phyloP scores from a whole-genome alignment of 2,329 filamentous ascomycete species.

The Drechslerella stenobrocha region DNA sequence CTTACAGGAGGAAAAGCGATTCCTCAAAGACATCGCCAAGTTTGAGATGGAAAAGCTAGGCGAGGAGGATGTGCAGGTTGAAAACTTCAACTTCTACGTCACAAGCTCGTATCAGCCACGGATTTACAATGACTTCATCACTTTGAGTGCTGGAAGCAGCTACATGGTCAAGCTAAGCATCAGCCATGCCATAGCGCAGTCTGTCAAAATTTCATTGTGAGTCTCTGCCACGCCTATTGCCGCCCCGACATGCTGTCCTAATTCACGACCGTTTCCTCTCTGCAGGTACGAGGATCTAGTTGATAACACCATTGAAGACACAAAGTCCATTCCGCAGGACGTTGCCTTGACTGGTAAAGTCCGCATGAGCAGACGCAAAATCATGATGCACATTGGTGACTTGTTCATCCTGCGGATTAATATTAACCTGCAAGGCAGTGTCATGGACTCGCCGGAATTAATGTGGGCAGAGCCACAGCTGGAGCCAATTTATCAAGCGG shows the following conservation, averaged over 20 bases:
- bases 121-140: slow-evolving; percentile 99
- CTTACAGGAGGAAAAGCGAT: slow-evolving; percentile 80
- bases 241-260: neutral
- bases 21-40: slow-evolving; percentile 89
- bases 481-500: slow-evolving; percentile 93
- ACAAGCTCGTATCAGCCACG: slow-evolving; percentile 95
- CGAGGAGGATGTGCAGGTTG: slow-evolving; percentile 86
- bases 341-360: slow-evolving; percentile 93
- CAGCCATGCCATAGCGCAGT: slow-evolving; percentile 91
- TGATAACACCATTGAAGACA: slow-evolving; percentile 87
- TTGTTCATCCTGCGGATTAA: slow-evolving; percentile 97
- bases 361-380: slow-evolving; percentile 79
- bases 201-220: slow-evolving; percentile 67
- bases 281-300: slow-evolving; percentile 77
- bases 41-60: slow-evolving; percentile 90
- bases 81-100: slow-evolving; percentile 99
- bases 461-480: slow-evolving; percentile 99
- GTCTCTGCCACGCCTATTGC: neutral
- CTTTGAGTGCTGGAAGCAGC: slow-evolving; percentile 85
- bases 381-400: slow-evolving; percentile 99
- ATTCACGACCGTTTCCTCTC: neutral
- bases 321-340: slow-evolving; percentile 88
- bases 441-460: slow-evolving; percentile 92
- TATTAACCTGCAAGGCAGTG: slow-evolving; percentile 94
- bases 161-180: slow-evolving; percentile 99